Conservation (phyloP, 345 rosid species). For the Hypericum androsaemum region DNA sequence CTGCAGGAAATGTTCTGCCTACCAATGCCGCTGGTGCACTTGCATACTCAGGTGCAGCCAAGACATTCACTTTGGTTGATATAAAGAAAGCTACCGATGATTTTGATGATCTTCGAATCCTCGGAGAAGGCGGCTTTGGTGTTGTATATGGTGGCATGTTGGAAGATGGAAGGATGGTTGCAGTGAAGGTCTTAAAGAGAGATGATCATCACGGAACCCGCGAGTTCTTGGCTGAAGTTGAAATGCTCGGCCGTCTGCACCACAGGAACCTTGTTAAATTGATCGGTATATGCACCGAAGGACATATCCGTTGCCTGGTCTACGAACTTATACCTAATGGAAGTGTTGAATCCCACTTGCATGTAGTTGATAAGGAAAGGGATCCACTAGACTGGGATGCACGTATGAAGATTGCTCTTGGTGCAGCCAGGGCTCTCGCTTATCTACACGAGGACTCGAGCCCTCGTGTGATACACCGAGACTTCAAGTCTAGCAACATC, state of each 20-base stretch:
- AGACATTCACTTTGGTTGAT: constrained; percentile 34
- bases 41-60: constrained; percentile 46
- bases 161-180: constrained; percentile 51
- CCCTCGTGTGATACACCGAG: constrained; percentile 63
- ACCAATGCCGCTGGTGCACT: constrained; percentile 30
- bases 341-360: constrained; percentile 64
- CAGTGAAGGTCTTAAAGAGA: constrained; percentile 66
- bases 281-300: constrained; percentile 52
- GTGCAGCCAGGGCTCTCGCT: constrained; percentile 74
- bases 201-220: constrained; percentile 48
- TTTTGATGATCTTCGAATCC: constrained; percentile 38
- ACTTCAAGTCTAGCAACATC: constrained; percentile 71
- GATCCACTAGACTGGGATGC: constrained; percentile 56
- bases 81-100: constrained; percentile 44
- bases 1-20: constrained; percentile 26
- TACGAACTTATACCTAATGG: constrained; percentile 67
- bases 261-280: constrained; percentile 63
- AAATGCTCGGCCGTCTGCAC: constrained; percentile 74
- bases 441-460: constrained; percentile 72
- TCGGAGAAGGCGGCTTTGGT: constrained; percentile 78
- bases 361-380: constrained; percentile 42
- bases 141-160: constrained; percentile 45
- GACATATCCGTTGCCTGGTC: constrained; percentile 40
- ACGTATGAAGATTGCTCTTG: constrained; percentile 68
- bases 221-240: constrained; percentile 69